Evolutionary conservation across 352 stramenopile genomes (phyloP), one percentile per base, ranked within the genome.

Genomic region (Phytophthora idaei): DNA sequence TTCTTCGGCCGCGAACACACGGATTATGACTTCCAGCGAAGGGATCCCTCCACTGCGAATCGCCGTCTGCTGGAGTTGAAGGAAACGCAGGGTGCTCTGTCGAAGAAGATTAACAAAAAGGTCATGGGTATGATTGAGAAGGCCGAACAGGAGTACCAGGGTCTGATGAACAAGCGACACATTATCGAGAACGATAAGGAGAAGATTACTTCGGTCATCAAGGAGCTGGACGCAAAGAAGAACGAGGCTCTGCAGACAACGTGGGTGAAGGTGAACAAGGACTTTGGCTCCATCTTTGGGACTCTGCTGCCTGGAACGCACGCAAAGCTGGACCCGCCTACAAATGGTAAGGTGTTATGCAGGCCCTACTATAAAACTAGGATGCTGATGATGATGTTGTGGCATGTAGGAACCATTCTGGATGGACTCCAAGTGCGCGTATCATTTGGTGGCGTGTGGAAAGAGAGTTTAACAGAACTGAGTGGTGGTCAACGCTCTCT

Each of bases 61-160:
- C 80, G 84, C 12, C 81, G 97, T 42, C 74, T 99, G 2, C 69
- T 97, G 46, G 81, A 92, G 31, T 69, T 99, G 1, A 95, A 99
- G 75, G 83, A 90, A 66, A 95, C 96, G 42, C 97, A 99, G 73
- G 92, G 90, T 27, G 83, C 83, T 42, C 73, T 99, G 46, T 96
- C 83, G 0, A 98, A 98, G 72, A 99, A 99, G 69, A 98, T 99
- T 63, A 99, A 99, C 83, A 99, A 99, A 76, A 99, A 99, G 69
- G 97, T 99, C 5, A 99, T 99, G 96, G 97, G 95, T 34, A 99
- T 99, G 97, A 99, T 99, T 73, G 98, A 99, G 56, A 99, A 99
- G 81, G 97, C 98, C 0, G 97, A 99, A 77, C 89, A 97, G 49
- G 97, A 99, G 73, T 99, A 99, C 78, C 95, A 98, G 47, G 97